Evolutionary conservation across 75 land plant genomes (phyloP).

Genomic region (Cunninghamia lanceolata): DNA sequence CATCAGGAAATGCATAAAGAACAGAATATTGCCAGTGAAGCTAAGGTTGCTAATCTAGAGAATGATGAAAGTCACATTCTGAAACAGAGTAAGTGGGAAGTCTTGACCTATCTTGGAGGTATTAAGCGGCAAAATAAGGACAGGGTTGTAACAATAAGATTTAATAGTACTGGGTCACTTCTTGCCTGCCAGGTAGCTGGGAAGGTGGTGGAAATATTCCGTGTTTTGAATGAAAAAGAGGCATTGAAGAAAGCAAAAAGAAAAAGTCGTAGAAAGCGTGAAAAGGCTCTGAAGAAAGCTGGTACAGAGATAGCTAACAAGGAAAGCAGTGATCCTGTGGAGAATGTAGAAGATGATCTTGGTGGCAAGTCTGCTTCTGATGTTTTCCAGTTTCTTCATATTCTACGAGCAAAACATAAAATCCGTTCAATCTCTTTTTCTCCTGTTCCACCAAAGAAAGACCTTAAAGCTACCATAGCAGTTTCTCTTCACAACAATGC

Average conservation of each 20-base stretch:
- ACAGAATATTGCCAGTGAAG: conserved; percentile 6
- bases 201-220: conserved; percentile 69
- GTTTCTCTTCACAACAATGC: conserved; percentile 79
- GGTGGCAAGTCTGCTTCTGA: conserved; percentile 53
- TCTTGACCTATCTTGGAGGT: conserved; percentile 71
- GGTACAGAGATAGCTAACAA: conserved; percentile 30
- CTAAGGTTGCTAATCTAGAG: conserved; percentile 7
- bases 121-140: conserved; percentile 79
- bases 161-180: conserved; percentile 69
- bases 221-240: conserved; percentile 72
- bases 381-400: conserved; percentile 65
- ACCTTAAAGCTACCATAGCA: conserved; percentile 50
- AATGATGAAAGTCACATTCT: background rate
- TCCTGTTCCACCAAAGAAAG: conserved; percentile 50
- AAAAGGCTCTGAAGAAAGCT: conserved; percentile 48
- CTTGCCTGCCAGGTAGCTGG: conserved; percentile 94
- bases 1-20: conserved; percentile 32
- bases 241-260: conserved; percentile 81
- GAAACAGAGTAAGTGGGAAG: conserved; percentile 61
- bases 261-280: conserved; percentile 58
- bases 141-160: conserved; percentile 79
- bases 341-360: conserved; percentile 16
- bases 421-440: conserved; percentile 78
- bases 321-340: conserved; percentile 5
- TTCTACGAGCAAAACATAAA: conserved; percentile 66